Base-by-base conservation (phyloP, 2,329 filamentous ascomycete species). In the Trichoderma gracile region DNA sequence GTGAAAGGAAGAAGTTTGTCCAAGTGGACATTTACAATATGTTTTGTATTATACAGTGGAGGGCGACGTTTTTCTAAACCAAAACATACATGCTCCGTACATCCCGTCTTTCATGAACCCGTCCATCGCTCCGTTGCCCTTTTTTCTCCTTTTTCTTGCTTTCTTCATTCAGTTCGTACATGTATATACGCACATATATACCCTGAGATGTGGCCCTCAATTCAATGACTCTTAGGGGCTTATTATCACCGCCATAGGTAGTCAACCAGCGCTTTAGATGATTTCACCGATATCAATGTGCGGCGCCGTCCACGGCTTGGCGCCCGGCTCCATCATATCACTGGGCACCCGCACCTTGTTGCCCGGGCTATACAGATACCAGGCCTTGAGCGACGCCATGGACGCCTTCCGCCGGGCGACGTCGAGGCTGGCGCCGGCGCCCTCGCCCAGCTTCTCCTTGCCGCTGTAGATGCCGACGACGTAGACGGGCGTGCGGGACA, bases 401-500 rank as follows among this genome's bases (percentile, higher is more conserved):
- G 91, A 87, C 21, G 95, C 95, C 75, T 91, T 86, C 68, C 86
- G 83, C 68, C 92, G 86, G 38, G 91, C 94, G 71, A 92, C 86
- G 69, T 92, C 83, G 64, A 98, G 80, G 76, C 86, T 93, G 55
- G 89, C 81, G 25, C 91, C 95, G 21, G 88, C 84, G n/a, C 89
- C 95, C 80, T 99, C 94, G 63, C 94, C 95, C 47, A 99, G 82
- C 83, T 95, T 94, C 75, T 99, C 93, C 66, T 84, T 82, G 58
- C 94, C 95, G 69, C 91, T 96, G 80, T 90, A 99, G 67, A 99
- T 93, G 65, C 94, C 95, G 15, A 99, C 93, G 33, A 97, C 88
- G 73, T 89, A 98, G 17, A 99, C 95, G 17, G 95, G 94, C 65
- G 91, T 91, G 75, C 90, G 86, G 72, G 90, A 95, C 70, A 85